Conservation (phyloP, 2,329 filamentous ascomycete genomes). For the Aspergillus chevalieri region DNA sequence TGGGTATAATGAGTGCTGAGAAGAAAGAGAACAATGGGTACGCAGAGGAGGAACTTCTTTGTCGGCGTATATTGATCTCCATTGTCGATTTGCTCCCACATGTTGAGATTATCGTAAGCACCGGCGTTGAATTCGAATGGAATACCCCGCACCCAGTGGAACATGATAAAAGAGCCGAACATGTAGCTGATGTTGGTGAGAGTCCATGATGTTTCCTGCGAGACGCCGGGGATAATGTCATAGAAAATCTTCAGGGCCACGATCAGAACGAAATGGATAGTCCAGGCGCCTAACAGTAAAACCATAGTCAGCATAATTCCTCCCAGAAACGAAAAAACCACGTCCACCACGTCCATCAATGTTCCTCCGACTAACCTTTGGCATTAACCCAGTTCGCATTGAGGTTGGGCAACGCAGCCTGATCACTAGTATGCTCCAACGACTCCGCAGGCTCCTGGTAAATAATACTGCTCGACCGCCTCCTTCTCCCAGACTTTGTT, state of each 20-base stretch:
- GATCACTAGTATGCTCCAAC: slow-evolving; percentile 94
- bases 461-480: slow-evolving; percentile 96
- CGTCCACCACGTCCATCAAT: too few species aligned
- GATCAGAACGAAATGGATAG: slow-evolving; percentile 92
- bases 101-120: slow-evolving; percentile 98
- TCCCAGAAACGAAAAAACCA: not conserved
- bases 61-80: slow-evolving; percentile 97
- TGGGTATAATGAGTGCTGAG: slow-evolving; percentile 98
- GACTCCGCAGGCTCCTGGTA: slow-evolving; percentile 97
- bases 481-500: slow-evolving; percentile 66
- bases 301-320: slow-evolving; percentile 2
- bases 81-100: slow-evolving; percentile 99
- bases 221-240: slow-evolving; percentile 91
- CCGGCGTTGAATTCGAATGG: slow-evolving; percentile 98
- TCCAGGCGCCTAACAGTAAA: slow-evolving; percentile 73
- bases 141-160: slow-evolving; percentile 95
- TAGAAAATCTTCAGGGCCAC: slow-evolving; percentile 89
- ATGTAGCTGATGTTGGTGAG: slow-evolving; percentile 98
- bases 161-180: slow-evolving; percentile 98
- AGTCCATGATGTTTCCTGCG: slow-evolving; percentile 97
- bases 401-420: slow-evolving; percentile 86
- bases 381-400: slow-evolving; percentile 99
- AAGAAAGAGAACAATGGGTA: slow-evolving; percentile 89
- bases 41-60: slow-evolving; percentile 94
- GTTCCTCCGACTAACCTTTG: slow-evolving; percentile 64